Conservation (phyloP, 108 stramenopile species). For the Chaetoceros tenuissimus region DNA sequence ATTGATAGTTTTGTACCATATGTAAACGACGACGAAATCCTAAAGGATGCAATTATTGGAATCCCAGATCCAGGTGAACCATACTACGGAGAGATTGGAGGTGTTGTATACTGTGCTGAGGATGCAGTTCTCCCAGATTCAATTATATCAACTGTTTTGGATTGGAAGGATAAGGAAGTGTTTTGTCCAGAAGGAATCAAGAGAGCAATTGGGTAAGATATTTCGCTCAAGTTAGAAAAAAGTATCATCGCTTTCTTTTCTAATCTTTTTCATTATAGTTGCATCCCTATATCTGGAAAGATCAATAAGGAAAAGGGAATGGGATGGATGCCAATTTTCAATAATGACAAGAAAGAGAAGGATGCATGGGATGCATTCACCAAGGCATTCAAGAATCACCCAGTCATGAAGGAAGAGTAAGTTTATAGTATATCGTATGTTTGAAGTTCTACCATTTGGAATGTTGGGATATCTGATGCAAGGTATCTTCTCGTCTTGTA, state of each 20-base stretch:
- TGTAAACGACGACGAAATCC: conserved; percentile 10
- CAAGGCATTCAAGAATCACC: conserved; percentile 8
- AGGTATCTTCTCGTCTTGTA: background rate
- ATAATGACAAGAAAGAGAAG: conserved; percentile 18
- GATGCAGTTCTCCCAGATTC: conserved; percentile 20
- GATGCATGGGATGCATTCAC: conserved; percentile 15
- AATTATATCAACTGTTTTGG: conserved; percentile 18
- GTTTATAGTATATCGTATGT: background rate
- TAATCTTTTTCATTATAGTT: too few species aligned
- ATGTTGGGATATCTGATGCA: background rate
- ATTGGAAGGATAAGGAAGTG: conserved; percentile 17
- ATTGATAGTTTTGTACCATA: conserved; percentile 17
- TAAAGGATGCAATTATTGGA: conserved; percentile 16
- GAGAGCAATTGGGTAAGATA: conserved; percentile 10
- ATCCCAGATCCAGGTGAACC: conserved; percentile 25
- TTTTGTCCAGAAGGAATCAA: conserved; percentile 5
- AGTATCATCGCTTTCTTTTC: too few species aligned
- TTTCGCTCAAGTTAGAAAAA: too few species aligned
- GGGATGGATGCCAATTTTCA: conserved; percentile 35
- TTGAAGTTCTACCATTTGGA: background rate
- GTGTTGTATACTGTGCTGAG: conserved; percentile 29
- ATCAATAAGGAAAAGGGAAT: conserved; percentile 25
- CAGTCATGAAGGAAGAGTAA: conserved; percentile 6
- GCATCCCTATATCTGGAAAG: conserved; percentile 19
- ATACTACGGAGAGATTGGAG: conserved; percentile 22